phyloP scores from a whole-genome alignment of 2,329 filamentous ascomycete species.

The Kalmusia sp. region DNA sequence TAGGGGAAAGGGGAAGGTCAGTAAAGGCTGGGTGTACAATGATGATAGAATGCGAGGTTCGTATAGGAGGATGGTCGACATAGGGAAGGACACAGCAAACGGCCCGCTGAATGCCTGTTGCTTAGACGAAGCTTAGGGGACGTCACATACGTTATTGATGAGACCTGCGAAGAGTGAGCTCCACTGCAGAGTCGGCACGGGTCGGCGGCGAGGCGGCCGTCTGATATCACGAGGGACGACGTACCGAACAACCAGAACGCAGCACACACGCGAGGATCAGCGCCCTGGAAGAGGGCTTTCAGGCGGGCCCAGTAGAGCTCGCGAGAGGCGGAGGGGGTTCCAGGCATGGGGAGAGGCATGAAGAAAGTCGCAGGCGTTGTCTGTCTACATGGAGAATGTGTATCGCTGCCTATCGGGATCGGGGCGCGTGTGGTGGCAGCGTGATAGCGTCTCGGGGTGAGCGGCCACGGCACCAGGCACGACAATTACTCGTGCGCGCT shows the following conservation, averaged over 20 bases:
- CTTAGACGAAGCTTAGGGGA: too few species aligned
- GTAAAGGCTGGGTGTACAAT: neutral
- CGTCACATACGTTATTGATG: constrained; percentile 80
- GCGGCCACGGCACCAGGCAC: too few species aligned
- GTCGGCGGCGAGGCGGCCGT: too few species aligned
- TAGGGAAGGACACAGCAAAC: too few species aligned
- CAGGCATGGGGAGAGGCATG: constrained; percentile 61
- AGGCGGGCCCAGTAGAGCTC: constrained; percentile 74
- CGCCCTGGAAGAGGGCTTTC: constrained; percentile 67
- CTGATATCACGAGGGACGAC: constrained; percentile 14
- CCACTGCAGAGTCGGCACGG: neutral
- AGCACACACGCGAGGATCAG: constrained; percentile 73
- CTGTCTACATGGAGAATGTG: neutral
- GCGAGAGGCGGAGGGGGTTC: constrained; percentile 71
- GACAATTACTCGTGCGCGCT: too few species aligned
- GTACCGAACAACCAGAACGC: constrained; percentile 96
- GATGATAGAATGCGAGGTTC: neutral
- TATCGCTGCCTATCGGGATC: neutral
- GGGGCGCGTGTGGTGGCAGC: neutral
- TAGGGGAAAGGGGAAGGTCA: neutral
- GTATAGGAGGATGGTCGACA: too few species aligned
- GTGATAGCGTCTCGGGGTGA: too few species aligned
- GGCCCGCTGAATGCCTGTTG: too few species aligned
- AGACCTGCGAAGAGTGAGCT: constrained; percentile 63
- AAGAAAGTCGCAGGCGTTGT: constrained; percentile 5